Evolutionary conservation across 306 rosid species (phyloP), one percentile per base, ranked within the genome.

Genomic region (Morella rubra): DNA sequence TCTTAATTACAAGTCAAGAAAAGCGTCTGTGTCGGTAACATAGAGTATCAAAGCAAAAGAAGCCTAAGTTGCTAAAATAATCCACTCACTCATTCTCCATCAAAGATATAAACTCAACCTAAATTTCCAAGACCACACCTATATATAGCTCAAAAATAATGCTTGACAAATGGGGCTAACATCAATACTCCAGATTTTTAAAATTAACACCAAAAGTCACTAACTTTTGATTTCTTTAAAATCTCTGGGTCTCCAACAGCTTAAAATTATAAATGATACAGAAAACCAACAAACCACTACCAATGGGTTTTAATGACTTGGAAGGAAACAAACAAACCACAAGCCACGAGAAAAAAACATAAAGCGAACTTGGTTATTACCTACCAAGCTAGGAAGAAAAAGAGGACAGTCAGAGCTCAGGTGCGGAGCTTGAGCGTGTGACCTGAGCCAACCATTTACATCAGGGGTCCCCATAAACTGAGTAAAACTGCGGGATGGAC

Each of bases 331-430:
- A 40, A 53, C 5, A 19, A 54, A 15, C 0, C 2, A 1, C 54
- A 47, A 16, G 44, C 73, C 4, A 24, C 20, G 37, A 8, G 11
- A 2, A 47, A 52, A 4, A 51, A 3, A 10, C 19, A 8, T 56
- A 18, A 42, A 8, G 18, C 44, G 11, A 51, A 55, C 9, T 14
- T 14, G 7, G 15, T 9, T 67, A 65, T 75, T 83, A 89, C 88
- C 83, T 83, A 89, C 88, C 83, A 80, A 69, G 72, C 61, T 37
- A 59, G 70, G 76, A 68, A 51, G 69, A 53, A 11, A 73, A 45
- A 27, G 49, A 4, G 37, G 41, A 74, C 13, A 58, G 46, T 3
- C 58, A 15, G 76, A 69, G 87, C 81, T 80, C 78, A 69, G 72
- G 19, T 60, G 80, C 69, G 46, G 76, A 82, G 82, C 54, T 71